phyloP scores from a whole-genome alignment of 257 asterid genomes.

The Eucommia ulmoides region DNA sequence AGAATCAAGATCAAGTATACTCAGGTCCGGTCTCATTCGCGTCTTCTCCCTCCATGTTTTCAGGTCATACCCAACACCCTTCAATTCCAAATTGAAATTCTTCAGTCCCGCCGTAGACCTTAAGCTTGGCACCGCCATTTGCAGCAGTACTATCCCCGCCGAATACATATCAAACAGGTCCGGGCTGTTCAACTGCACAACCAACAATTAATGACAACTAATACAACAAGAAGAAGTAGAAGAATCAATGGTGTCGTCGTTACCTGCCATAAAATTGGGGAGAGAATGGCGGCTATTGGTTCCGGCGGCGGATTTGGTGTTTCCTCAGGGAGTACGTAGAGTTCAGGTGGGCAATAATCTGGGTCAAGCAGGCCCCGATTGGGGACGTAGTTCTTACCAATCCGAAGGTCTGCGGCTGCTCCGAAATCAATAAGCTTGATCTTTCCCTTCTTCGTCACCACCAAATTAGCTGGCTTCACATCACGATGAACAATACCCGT shows the following conservation, averaged over 20 bases:
- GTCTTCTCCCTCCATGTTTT: conserved; percentile 75
- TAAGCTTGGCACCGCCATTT: conserved; percentile 74
- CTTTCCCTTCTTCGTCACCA: conserved; percentile 77
- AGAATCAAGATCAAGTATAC: conserved; percentile 82
- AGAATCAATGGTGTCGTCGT: not conserved
- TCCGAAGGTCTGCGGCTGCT: conserved; percentile 94
- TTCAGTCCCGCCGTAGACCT: conserved; percentile 70
- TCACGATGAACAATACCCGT: conserved; percentile 93
- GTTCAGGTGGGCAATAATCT: conserved; percentile 94
- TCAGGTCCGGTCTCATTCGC: conserved; percentile 53
- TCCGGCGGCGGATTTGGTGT: conserved; percentile 97
- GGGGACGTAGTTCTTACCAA: conserved; percentile 86
- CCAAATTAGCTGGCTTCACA: conserved; percentile 93
- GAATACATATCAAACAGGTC: conserved; percentile 93
- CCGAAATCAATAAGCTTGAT: conserved; percentile 94
- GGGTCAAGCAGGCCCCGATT: conserved; percentile 80
- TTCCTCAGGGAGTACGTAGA: conserved; percentile 94
- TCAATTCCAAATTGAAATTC: conserved; percentile 70
- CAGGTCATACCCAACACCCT: conserved; percentile 69
- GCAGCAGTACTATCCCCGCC: conserved; percentile 87
- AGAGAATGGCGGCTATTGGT: conserved; percentile 84
- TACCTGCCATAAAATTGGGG: conserved; percentile 94
- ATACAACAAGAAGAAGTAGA: too few species aligned
- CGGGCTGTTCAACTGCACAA: conserved; percentile 82
- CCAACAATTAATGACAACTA: too few species aligned